These are phyloP conservation scores for Cryptosporidium baileyi DNA, from an alignment of 169 alveolate genomes.

Conservation along the genomic window DNA sequence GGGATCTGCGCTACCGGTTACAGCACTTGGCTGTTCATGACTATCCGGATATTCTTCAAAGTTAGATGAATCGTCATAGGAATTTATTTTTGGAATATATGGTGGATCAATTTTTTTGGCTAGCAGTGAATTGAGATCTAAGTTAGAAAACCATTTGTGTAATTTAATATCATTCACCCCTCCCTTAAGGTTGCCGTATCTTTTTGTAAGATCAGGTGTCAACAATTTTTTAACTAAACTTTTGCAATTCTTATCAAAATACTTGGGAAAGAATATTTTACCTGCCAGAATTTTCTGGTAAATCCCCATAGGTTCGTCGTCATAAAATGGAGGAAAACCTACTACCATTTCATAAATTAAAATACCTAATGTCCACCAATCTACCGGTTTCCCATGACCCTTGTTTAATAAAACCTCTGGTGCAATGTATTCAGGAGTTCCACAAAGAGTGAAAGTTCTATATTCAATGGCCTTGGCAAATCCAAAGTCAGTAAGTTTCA, in stretches of 20 bases:
- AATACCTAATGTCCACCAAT: constrained; percentile 99
- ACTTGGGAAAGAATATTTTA: constrained; percentile 91
- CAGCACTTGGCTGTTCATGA: constrained; percentile 82
- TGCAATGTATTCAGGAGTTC: constrained; percentile 99
- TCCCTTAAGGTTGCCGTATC: constrained; percentile 93
- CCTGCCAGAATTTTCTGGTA: constrained; percentile 96
- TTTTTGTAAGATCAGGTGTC: constrained; percentile 91
- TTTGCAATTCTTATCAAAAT: constrained; percentile 88
- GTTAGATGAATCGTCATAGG: constrained; percentile 81
- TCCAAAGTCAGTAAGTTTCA: constrained; percentile 99
- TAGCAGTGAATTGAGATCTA: constrained; percentile 83
- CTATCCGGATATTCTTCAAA: constrained; percentile 86
- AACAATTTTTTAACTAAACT: constrained; percentile 90
- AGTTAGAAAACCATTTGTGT: constrained; percentile 86
- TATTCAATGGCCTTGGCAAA: constrained; percentile 97
- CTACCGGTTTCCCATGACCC: constrained; percentile 96
- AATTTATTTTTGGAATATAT: constrained; percentile 79
- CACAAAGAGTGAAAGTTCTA: constrained; percentile 98
- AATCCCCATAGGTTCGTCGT: constrained; percentile 96
- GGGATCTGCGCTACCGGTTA: constrained; percentile 84
- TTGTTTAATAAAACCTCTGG: constrained; percentile 97
- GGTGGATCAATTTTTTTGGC: constrained; percentile 84
- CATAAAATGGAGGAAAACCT: constrained; percentile 97
- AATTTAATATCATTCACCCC: constrained; percentile 93
- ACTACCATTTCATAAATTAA: constrained; percentile 97